A percentile compares a stretch with the other conserved stretches of the same genome.
Conservation (phyloP, 495 filamentous ascomycete genomes). For the Aspergillus diversus region DNA sequence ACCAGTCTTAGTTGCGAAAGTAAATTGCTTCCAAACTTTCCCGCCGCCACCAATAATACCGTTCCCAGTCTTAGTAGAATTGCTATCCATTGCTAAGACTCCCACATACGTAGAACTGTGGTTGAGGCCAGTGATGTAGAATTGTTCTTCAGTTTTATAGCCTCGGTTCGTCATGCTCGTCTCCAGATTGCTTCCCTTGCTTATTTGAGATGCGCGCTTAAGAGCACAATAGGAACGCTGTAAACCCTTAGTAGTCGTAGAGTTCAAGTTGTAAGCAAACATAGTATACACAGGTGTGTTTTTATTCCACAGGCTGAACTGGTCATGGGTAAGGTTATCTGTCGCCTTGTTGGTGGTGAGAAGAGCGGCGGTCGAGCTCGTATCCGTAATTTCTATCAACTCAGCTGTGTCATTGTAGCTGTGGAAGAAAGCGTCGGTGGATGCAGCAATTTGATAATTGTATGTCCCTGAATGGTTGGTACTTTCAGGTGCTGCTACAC, state of each 20-base stretch:
- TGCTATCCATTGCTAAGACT: constrained; percentile 67
- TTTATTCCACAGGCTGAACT: constrained; percentile 58
- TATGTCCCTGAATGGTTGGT: constrained; percentile 62
- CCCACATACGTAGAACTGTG: constrained; percentile 68
- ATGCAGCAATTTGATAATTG: constrained; percentile 81
- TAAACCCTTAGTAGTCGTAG: constrained; percentile 65
- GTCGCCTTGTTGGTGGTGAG: constrained; percentile 61
- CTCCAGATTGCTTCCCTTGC: constrained; percentile 55
- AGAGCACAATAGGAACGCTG: constrained; percentile 77
- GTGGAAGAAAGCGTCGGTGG: constrained; percentile 75
- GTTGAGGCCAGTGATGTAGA: constrained; percentile 77
- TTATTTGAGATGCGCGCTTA: constrained; percentile 61
- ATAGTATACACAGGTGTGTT: constrained; percentile 68
- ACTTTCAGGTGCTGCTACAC: constrained; percentile 67
- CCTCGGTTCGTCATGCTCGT: constrained; percentile 68
- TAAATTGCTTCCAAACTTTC: constrained; percentile 66
- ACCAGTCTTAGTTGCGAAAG: constrained; percentile 80
- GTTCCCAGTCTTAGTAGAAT: constrained; percentile 51
- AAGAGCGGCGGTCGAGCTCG: constrained; percentile 74
- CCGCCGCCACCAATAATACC: constrained; percentile 68
- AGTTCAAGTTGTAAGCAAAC: constrained; percentile 72
- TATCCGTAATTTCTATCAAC: constrained; percentile 75
- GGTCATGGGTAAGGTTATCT: constrained; percentile 60
- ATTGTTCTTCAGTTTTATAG: constrained; percentile 77
- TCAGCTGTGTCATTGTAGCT: constrained; percentile 48